Conservation (phyloP, 495 filamentous ascomycete genomes). For the Talaromyces stipitatus region DNA sequence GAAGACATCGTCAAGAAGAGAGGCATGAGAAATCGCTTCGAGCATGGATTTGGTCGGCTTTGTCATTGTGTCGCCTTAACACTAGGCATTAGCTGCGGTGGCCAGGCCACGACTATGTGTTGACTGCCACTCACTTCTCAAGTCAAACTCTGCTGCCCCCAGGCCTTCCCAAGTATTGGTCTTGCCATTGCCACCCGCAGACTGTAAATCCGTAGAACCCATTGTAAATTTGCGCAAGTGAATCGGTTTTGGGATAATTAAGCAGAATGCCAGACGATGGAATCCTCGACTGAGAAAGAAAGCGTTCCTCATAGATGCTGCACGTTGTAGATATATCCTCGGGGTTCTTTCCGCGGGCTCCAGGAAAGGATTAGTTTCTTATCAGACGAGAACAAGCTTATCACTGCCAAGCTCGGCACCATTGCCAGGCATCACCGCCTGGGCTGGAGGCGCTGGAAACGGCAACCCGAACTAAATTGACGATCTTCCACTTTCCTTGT, state of each 20-base stretch:
- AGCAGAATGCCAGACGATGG: background rate
- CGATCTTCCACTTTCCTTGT: background rate
- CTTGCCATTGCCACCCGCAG: slow-evolving; percentile 11
- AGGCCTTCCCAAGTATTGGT: slow-evolving; percentile 47
- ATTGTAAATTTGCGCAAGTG: slow-evolving; percentile 22
- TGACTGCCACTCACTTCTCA: slow-evolving; percentile 23
- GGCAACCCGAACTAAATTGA: background rate
- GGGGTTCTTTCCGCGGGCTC: background rate
- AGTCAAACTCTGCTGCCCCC: slow-evolving; percentile 59
- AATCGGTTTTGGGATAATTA: slow-evolving; percentile 7
- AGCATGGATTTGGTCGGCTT: slow-evolving; percentile 71
- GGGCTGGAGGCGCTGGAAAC: background rate
- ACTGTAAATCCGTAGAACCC: background rate
- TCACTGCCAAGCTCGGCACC: background rate
- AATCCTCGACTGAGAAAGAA: slow-evolving; percentile 13
- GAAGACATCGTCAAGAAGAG: slow-evolving; percentile 67
- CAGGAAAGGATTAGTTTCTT: background rate
- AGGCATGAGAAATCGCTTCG: slow-evolving; percentile 33
- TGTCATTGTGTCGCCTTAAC: slow-evolving; percentile 67
- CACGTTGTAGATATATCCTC: slow-evolving; percentile 9
- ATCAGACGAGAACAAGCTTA: background rate
- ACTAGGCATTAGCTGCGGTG: too few relatives aligned
- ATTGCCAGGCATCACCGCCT: background rate
- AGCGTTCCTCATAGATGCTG: background rate
- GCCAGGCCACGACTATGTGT: background rate